Evolutionary conservation across 345 rosid species (phyloP).

Genomic region (Carallia pectinifolia): DNA sequence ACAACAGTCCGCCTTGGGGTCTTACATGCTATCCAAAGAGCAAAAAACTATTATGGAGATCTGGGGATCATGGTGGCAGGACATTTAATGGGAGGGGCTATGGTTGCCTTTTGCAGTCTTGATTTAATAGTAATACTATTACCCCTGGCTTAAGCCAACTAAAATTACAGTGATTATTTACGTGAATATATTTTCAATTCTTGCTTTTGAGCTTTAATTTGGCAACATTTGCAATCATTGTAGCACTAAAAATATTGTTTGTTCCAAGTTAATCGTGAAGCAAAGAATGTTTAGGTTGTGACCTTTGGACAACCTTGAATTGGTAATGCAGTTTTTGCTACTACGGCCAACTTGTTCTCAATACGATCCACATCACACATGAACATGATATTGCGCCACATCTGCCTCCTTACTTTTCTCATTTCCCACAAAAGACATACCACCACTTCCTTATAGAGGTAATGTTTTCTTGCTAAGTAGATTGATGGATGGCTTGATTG

Average conservation of each 20-base stretch:
- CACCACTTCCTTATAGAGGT: slow-evolving; percentile 97
- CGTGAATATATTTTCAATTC: not conserved
- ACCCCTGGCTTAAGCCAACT: not conserved
- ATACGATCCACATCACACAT: slow-evolving; percentile 69
- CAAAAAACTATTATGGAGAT: slow-evolving; percentile 56
- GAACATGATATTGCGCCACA: slow-evolving; percentile 89
- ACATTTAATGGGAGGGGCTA: slow-evolving; percentile 98
- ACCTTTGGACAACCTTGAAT: slow-evolving; percentile 96
- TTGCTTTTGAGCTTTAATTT: not conserved
- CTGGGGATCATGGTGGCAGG: slow-evolving; percentile 73
- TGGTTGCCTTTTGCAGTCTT: slow-evolving; percentile 86
- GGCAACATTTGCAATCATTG: not conserved
- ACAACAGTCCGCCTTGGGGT: slow-evolving; percentile 80
- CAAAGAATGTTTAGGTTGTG: slow-evolving; percentile 61
- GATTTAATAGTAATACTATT: slow-evolving; percentile 59
- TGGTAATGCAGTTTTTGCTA: slow-evolving; percentile 85
- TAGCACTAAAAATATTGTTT: slow-evolving; percentile 2
- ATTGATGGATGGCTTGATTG: slow-evolving; percentile 1
- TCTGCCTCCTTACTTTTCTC: slow-evolving; percentile 71
- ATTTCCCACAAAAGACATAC: slow-evolving; percentile 82
- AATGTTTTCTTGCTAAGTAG: slow-evolving; percentile 8
- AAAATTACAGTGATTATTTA: not conserved
- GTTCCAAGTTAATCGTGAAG: slow-evolving; percentile 66
- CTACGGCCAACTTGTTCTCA: slow-evolving; percentile 63
- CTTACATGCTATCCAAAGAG: slow-evolving; percentile 54